Evolutionary conservation across 805 yeast species (phyloP).

Genomic region (Metschnikowia aberdeeniae): DNA sequence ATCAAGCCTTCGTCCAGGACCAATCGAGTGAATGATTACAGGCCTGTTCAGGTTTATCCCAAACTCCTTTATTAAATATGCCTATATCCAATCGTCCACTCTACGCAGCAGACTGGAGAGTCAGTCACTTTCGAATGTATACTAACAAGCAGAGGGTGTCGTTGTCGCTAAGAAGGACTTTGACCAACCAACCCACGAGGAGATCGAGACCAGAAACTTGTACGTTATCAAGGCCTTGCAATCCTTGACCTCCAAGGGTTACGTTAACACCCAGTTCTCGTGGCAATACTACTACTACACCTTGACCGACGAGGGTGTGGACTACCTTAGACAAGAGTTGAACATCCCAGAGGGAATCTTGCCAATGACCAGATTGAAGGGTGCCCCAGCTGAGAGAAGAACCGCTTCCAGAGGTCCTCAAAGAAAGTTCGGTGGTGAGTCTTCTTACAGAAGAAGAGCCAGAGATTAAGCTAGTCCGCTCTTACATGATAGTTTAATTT

Average conservation of each 20-base stretch:
- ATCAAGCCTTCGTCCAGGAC: neutral
- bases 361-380: slow-evolving; percentile 97
- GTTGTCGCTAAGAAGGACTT: slow-evolving; percentile 99
- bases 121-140: neutral
- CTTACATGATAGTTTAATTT: slow-evolving; percentile 11
- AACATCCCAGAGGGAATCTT: slow-evolving; percentile 98
- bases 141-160: slow-evolving; percentile 80
- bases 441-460: slow-evolving; percentile 60
- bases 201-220: slow-evolving; percentile 96
- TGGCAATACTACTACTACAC: slow-evolving; percentile 99
- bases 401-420: slow-evolving; percentile 37
- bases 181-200: slow-evolving; percentile 97
- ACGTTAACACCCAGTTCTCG: slow-evolving; percentile 99
- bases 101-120: neutral
- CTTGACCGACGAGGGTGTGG: slow-evolving; percentile 99
- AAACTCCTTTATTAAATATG: no score
- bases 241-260: slow-evolving; percentile 98
- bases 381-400: slow-evolving; percentile 80
- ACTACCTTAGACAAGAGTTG: slow-evolving; percentile 95
- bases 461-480: slow-evolving; percentile 36
- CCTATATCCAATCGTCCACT: no score
- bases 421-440: slow-evolving; percentile 38
- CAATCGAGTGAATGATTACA: neutral
- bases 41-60: no score
- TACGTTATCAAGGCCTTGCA: slow-evolving; percentile 98